phyloP scores from a whole-genome alignment of 495 filamentous ascomycete species.

The Penicillium ochrochloron region DNA sequence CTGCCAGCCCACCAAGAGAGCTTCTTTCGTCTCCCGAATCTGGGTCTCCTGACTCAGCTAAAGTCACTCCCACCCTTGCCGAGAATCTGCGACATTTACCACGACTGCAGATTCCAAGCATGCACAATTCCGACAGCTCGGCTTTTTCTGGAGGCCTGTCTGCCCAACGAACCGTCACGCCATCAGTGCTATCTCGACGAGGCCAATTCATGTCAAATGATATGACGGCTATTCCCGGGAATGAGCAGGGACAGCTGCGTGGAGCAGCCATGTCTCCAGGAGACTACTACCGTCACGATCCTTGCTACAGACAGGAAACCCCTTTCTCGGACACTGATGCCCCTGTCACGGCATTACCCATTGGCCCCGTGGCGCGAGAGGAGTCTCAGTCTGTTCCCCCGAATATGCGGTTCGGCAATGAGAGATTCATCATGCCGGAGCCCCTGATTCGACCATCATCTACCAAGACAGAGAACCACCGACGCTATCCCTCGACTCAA shows the following conservation, averaged over 20 bases:
- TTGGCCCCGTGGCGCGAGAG: slow-evolving; percentile 71
- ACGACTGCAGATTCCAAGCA: slow-evolving; percentile 28
- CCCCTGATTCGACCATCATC: slow-evolving; percentile 28
- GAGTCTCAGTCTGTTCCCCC: slow-evolving; percentile 89
- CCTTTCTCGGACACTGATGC: slow-evolving; percentile 90
- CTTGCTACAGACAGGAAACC: slow-evolving; percentile 72
- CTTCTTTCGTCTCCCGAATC: slow-evolving; percentile 49
- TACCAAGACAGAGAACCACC: slow-evolving; percentile 24
- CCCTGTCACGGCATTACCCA: slow-evolving; percentile 74
- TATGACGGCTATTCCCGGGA: neutral
- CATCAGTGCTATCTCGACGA: slow-evolving; percentile 20
- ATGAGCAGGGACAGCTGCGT: neutral
- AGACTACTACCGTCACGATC: slow-evolving; percentile 35
- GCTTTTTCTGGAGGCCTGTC: slow-evolving; percentile 9
- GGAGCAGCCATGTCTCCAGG: slow-evolving; percentile 24
- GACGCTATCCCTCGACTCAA: slow-evolving; percentile 19
- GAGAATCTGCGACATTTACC: slow-evolving; percentile 58
- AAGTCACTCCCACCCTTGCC: slow-evolving; percentile 34
- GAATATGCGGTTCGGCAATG: slow-evolving; percentile 69
- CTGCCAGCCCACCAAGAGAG: slow-evolving; percentile 50
- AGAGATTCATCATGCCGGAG: slow-evolving; percentile 3
- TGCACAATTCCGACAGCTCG: neutral
- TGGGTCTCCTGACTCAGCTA: slow-evolving; percentile 48
- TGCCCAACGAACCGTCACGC: slow-evolving; percentile 32
- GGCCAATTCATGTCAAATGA: slow-evolving; percentile 3